These are phyloP conservation scores for Adenanthera pavonina DNA, from an alignment of 306 rosid genomes.

Conservation along the genomic window DNA sequence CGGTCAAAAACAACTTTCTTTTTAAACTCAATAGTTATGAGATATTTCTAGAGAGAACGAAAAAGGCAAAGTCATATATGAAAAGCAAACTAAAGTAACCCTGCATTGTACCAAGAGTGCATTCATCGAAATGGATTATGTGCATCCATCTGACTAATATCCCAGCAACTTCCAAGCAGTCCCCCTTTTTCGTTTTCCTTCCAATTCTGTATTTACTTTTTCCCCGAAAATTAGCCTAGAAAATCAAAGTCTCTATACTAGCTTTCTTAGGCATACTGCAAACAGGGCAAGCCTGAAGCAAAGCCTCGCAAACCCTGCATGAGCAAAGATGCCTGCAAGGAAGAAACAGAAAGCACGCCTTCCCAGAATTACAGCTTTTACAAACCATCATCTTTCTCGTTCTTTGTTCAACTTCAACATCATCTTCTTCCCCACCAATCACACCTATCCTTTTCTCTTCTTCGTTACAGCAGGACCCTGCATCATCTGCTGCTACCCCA, in stretches of 20 bases:
- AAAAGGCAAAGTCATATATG: neutral
- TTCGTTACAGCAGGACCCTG: constrained; percentile 60
- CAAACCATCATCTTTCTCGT: constrained; percentile 47
- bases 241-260: constrained; percentile 71
- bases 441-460: neutral
- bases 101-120: constrained; percentile 4
- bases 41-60: neutral
- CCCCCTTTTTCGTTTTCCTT: neutral
- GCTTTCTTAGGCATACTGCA: constrained; percentile 68
- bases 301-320: constrained; percentile 70
- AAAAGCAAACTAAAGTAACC: neutral
- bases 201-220: constrained; percentile 5
- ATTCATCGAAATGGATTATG: constrained; percentile 18
- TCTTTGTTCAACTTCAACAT: constrained; percentile 18
- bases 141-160: constrained; percentile 3
- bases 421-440: neutral
- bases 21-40: neutral
- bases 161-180: constrained; percentile 2
- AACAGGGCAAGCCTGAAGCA: constrained; percentile 73
- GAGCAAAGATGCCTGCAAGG: constrained; percentile 91
- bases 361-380: constrained; percentile 60
- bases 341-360: constrained; percentile 62
- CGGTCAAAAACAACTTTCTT: neutral
- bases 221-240: constrained; percentile 59
- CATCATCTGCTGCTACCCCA: constrained; percentile 52